Evolutionary conservation across 2,329 filamentous ascomycete species (phyloP), one percentile per base, ranked within the genome.

Genomic region (Nigrospora sphaerica): DNA sequence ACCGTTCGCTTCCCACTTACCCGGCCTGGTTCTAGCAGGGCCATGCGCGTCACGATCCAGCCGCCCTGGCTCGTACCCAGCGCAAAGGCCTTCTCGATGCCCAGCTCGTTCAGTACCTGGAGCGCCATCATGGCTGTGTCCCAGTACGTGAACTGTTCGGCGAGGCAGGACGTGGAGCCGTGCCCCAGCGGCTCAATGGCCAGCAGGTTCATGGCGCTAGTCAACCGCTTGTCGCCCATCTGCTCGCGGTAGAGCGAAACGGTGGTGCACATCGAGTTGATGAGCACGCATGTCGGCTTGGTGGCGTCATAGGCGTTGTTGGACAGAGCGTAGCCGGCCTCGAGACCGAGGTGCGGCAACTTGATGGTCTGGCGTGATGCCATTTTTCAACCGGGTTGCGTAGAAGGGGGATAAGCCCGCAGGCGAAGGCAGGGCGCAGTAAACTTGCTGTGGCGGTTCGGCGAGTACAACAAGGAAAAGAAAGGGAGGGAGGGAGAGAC

Each of bases 71-170:
- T 74, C 10, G 73, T 76, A 16, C 75, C 75, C 10, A 77, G 57
- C 1, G 69, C 67, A 50, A 74, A 78, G 0, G 71, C 73, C 62
- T 71, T 71, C 16, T 64, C 44, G 23, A 78, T 64, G 2, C 66
- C 65, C 3, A 78, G 64, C 6, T 66, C 66, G 35, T 78, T 71
- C 67, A 82, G 65, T 2, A 77, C 74, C 61, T 82, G 76, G 10
- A 79, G 60, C 12, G 71, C 70, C 72, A 81, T 72, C 48, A 68
- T 61, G 39, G 75, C 74, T 3, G 73, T 62, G 56, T 78, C 75
- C 75, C 75, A 78, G 62, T 76, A 77, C 2, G 72, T 78, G 54
- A 74, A 78, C 48, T 74, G 70, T 54, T 75, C 72, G 0, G 56
- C 54, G n/a, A 57, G 45, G 46, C 57, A 64, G 46, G 57, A 62